A percentile compares a stretch with the other conserved stretches of the same genome.
Conservation (phyloP, 345 rosid genomes). For the Dipteronia dyeriana region DNA sequence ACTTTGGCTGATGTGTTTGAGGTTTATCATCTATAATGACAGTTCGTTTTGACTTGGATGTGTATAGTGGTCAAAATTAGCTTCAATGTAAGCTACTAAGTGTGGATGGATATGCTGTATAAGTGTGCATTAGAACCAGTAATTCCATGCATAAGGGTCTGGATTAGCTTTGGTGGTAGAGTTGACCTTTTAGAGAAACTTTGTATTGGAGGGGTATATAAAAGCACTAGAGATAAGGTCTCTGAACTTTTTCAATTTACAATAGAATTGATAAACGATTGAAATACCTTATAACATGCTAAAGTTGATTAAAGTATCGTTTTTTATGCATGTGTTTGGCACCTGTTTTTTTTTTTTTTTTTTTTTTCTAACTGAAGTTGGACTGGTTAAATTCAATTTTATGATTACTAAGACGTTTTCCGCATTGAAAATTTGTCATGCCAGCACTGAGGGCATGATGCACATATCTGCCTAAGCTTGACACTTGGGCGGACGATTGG, state of each 20-base stretch:
- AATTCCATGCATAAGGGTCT: background rate
- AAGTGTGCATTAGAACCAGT: background rate
- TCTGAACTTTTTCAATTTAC: background rate
- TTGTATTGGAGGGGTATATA: no score
- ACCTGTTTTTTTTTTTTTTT: background rate
- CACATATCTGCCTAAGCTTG: background rate
- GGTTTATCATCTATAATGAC: constrained; percentile 1
- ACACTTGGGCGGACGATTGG: background rate
- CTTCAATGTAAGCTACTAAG: background rate
- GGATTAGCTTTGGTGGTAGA: background rate
- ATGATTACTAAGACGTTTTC: background rate
- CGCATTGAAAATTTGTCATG: background rate
- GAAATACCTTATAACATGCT: background rate
- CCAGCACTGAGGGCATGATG: background rate
- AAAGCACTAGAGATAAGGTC: background rate
- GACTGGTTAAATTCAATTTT: background rate
- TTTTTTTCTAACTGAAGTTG: background rate
- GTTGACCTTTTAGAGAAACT: background rate
- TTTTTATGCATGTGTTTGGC: background rate
- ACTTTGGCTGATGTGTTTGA: constrained; percentile 1
- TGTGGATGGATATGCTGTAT: background rate
- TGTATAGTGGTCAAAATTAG: background rate
- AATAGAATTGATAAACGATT: background rate
- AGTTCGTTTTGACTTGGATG: constrained; percentile 1
- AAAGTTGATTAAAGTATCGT: background rate